Base-by-base conservation (phyloP, 164 flowering plant genomes). In the Magnolia changhungtana region DNA sequence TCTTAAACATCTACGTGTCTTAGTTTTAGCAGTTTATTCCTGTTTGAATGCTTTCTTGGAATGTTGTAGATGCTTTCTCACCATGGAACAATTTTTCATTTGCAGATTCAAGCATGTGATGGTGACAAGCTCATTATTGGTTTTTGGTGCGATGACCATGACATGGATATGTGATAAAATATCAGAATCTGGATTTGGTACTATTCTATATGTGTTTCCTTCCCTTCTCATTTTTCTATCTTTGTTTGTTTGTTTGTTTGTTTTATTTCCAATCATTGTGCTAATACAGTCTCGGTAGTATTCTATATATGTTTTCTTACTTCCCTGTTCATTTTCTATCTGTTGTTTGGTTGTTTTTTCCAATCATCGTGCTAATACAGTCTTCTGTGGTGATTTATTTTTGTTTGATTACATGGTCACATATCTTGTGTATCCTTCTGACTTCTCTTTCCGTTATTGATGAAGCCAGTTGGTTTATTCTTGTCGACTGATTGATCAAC, bases 111-210 rank as follows among this genome's bases (percentile, higher is more conserved):
- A 88, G 85, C 98, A 96, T 85, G 98, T 96, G 83, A 84, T 91
- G 87, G 80, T 94, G 79, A 93, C 98, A 24, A 77, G 90, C 29
- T 67, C 86, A 51, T 80, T 90, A 51, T 79, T 94, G 86, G 96
- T 93, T 21, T 87, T 87, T 79, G 98, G 99, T 81, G 99, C 99
- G 50, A 93, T 94, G 98, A 86, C 92, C 70, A 89, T 88, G 82
- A 82, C 92, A 76, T 94, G 99, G 99, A 94, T 96, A 64, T 93
- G 98, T 83, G 98, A 96, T 76, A 90, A 87, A 76, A 92, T 96
- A 77, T 75, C 98, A 73, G 98, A 96, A 78, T 85, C 98, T 82
- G 98, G 99, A 82, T 96, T 96, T 82, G 99, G 99, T 96, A 94
- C n/a, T 65, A 0, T 75, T 78, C 64, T 80, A 71, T 16, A n/a